Conservation (phyloP, 169 alveolate species). For the Plasmodium vinckei region DNA sequence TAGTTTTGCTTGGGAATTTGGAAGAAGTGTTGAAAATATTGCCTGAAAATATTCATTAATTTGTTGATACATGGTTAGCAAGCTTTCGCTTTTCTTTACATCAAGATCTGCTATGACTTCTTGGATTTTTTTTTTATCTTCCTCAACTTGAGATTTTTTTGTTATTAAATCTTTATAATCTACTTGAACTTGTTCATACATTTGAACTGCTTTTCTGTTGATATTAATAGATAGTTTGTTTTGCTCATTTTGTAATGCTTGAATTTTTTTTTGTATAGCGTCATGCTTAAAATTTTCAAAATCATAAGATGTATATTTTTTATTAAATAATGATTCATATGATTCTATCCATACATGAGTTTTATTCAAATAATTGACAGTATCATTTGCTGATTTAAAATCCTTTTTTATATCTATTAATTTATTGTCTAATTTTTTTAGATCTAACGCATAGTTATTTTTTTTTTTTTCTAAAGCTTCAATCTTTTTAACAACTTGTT, state of each 20-base stretch:
- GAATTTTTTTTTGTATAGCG: slow-evolving; percentile 82
- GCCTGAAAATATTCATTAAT: slow-evolving; percentile 93
- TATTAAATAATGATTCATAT: slow-evolving; percentile 80
- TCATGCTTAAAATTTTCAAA: slow-evolving; percentile 83
- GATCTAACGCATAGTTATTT: slow-evolving; percentile 76
- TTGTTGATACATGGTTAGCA: slow-evolving; percentile 90
- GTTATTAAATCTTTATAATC: slow-evolving; percentile 90
- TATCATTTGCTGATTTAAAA: slow-evolving; percentile 77
- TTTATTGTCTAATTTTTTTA: slow-evolving; percentile 79
- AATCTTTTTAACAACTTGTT: slow-evolving; percentile 73
- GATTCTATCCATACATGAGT: slow-evolving; percentile 81
- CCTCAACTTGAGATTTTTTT: slow-evolving; percentile 91
- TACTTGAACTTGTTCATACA: slow-evolving; percentile 93
- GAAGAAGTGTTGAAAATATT: slow-evolving; percentile 95
- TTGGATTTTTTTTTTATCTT: slow-evolving; percentile 93
- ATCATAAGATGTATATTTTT: slow-evolving; percentile 81
- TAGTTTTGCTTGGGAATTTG: slow-evolving; percentile 95
- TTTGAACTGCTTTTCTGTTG: slow-evolving; percentile 94
- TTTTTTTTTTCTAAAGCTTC: slow-evolving; percentile 79
- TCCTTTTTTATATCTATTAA: slow-evolving; percentile 80
- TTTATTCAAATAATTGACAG: slow-evolving; percentile 71
- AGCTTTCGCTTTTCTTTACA: slow-evolving; percentile 91
- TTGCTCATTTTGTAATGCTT: slow-evolving; percentile 87
- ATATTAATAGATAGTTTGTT: slow-evolving; percentile 89
- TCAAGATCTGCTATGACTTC: slow-evolving; percentile 95